Evolutionary conservation across 495 filamentous ascomycete species (phyloP).

Genomic region (Stereocaulon alpinum): DNA sequence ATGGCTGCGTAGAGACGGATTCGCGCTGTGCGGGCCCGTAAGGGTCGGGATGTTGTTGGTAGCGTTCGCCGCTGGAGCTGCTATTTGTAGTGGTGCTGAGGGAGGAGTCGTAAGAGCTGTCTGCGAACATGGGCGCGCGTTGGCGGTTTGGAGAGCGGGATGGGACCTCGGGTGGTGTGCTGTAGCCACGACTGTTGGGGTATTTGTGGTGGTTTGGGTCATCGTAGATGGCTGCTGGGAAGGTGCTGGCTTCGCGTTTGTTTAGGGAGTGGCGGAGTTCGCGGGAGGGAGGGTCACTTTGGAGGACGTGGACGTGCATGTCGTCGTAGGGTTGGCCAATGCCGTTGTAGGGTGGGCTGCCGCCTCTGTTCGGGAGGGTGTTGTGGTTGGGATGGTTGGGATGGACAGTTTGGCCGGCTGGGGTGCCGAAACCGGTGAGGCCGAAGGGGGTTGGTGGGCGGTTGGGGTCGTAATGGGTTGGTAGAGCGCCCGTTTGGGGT

Average conservation of each 20-base stretch:
- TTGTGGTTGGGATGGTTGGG: not conserved
- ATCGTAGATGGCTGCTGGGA: not conserved
- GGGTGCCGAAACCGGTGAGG: constrained; percentile 16
- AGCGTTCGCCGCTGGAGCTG: constrained; percentile 12
- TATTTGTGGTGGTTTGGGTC: not conserved
- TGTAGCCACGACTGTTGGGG: constrained; percentile 10
- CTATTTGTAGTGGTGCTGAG: constrained; percentile 16
- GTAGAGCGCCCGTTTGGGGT: constrained; percentile 11
- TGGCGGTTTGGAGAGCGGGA: constrained; percentile 14
- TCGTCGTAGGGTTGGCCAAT: constrained; percentile 24
- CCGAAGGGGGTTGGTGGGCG: constrained; percentile 23
- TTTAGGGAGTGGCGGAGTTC: constrained; percentile 19
- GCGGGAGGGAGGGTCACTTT: constrained; percentile 18
- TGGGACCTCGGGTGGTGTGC: constrained; percentile 16
- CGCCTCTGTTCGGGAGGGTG: not conserved
- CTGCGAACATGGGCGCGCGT: not conserved
- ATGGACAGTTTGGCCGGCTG: constrained; percentile 6
- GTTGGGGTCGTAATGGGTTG: constrained; percentile 16
- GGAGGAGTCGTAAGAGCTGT: constrained; percentile 15
- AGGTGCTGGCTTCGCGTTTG: constrained; percentile 1
- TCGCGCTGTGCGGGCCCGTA: constrained; percentile 8
- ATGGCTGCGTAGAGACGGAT: constrained; percentile 2
- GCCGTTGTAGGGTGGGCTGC: constrained; percentile 9
- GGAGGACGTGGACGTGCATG: constrained; percentile 22
- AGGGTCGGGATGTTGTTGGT: not conserved